phyloP scores from a whole-genome alignment of 805 yeast species.

The Tetrapisispora iriomotensis region DNA sequence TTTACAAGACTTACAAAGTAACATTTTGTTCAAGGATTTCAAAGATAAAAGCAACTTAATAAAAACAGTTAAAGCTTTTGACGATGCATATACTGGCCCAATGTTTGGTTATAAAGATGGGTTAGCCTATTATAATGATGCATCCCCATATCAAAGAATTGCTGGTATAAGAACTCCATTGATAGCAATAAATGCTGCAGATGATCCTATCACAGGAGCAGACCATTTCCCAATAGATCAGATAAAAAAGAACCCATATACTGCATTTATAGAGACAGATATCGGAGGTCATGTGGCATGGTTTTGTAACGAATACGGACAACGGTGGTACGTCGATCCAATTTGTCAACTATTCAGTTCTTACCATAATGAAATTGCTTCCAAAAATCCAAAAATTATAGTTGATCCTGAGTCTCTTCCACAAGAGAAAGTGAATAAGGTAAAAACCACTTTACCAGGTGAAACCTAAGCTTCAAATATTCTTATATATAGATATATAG shows the following conservation, averaged over 20 bases:
- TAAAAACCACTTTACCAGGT: background rate
- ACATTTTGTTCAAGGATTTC: slow-evolving; percentile 13
- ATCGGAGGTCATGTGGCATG: slow-evolving; percentile 83
- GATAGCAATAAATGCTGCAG: slow-evolving; percentile 51
- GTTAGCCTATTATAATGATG: slow-evolving; percentile 54
- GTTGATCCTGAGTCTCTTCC: background rate
- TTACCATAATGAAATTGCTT: slow-evolving; percentile 26
- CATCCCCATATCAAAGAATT: slow-evolving; percentile 47
- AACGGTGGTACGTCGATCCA: slow-evolving; percentile 58
- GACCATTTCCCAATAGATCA: slow-evolving; percentile 43
- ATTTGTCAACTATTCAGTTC: slow-evolving; percentile 35
- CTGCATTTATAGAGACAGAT: slow-evolving; percentile 47
- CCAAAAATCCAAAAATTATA: slow-evolving; percentile 12
- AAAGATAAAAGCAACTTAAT: slow-evolving; percentile 19
- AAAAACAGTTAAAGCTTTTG: slow-evolving; percentile 46
- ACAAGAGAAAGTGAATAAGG: background rate
- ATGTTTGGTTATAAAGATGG: slow-evolving; percentile 57
- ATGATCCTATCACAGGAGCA: slow-evolving; percentile 65
- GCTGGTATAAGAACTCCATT: slow-evolving; percentile 51
- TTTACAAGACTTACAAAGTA: slow-evolving; percentile 30
- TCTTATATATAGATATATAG: too few species aligned
- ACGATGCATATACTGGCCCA: slow-evolving; percentile 52
- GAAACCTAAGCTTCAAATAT: too few species aligned
- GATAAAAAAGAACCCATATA: slow-evolving; percentile 47
- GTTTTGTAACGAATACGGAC: slow-evolving; percentile 44